Percentiles rank a stretch among this genome's conserved stretches.
Evolutionary conservation across 768 basidiomycete species (phyloP).

Genomic region (Boletus subcaerulescens): DNA sequence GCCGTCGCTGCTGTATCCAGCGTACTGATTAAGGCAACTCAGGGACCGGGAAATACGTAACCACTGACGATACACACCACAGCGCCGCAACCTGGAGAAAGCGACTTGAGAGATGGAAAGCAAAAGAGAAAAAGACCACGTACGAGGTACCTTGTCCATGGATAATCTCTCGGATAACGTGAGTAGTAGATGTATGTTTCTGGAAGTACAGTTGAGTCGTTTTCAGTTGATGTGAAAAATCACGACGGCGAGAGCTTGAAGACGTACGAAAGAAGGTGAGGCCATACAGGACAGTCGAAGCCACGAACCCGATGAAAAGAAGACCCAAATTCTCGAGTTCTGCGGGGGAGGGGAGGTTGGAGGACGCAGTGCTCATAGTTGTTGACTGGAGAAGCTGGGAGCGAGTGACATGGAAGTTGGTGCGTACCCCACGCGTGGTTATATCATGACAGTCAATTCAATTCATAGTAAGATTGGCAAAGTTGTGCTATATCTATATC

Average conservation of each 20-base stretch:
- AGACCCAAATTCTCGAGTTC: constrained; percentile 26
- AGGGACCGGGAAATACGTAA: not conserved
- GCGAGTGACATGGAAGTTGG: constrained; percentile 1
- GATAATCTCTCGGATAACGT: constrained; percentile 21
- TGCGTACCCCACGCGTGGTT: not conserved
- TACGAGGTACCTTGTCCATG: constrained; percentile 22
- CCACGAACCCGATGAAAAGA: constrained; percentile 29
- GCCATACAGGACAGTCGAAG: constrained; percentile 29
- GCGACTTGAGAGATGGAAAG: not conserved
- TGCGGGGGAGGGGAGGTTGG: constrained; percentile 9
- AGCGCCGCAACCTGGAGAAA: constrained; percentile 20
- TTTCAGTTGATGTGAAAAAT: not conserved
- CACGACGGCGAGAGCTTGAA: not conserved
- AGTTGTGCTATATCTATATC: constrained; percentile 4
- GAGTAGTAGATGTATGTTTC: constrained; percentile 32
- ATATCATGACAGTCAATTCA: constrained; percentile 8
- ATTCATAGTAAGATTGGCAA: not conserved
- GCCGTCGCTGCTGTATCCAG: constrained; percentile 27
- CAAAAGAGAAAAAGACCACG: not conserved
- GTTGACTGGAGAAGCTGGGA: not conserved
- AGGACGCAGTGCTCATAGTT: constrained; percentile 15
- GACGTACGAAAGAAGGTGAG: constrained; percentile 33
- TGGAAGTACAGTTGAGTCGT: not conserved
- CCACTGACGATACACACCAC: constrained; percentile 9
- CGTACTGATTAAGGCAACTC: constrained; percentile 4